phyloP scores from a whole-genome alignment of 2,329 filamentous ascomycete genomes.

The Penicillium decumbens region DNA sequence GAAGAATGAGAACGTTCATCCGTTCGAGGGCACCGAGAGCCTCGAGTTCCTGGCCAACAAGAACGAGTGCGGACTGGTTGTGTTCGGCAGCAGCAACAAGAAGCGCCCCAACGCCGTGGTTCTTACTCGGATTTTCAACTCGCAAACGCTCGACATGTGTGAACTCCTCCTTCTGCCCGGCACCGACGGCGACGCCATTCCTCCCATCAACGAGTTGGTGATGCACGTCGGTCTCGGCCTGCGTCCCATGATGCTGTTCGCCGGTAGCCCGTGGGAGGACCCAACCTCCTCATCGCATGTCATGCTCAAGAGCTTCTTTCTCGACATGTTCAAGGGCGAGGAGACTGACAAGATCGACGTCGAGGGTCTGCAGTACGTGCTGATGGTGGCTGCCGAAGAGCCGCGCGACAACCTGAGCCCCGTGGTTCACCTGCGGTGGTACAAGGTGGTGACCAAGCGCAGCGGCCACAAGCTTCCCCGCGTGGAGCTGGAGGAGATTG shows the following conservation, averaged over 20 bases:
- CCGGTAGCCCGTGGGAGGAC: constrained; percentile 80
- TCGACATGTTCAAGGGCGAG: constrained; percentile 88
- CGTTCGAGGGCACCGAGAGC: constrained; percentile 82
- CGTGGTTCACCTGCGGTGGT: constrained; percentile 65
- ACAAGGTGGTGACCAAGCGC: constrained; percentile 79
- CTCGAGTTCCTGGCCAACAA: constrained; percentile 95
- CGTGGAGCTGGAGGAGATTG: constrained; percentile 92
- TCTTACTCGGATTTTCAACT: constrained; percentile 73
- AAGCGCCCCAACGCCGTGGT: constrained; percentile 93
- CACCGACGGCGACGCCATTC: constrained; percentile 46
- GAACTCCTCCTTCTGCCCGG: constrained; percentile 79
- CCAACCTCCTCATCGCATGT: constrained; percentile 74
- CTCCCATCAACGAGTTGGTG: constrained; percentile 53
- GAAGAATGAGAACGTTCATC: constrained; percentile 85
- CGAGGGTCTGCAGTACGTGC: constrained; percentile 85
- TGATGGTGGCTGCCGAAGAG: constrained; percentile 75
- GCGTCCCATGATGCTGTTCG: constrained; percentile 87
- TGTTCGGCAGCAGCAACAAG: constrained; percentile 83
- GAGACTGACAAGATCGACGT: constrained; percentile 81
- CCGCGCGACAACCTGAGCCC: constrained; percentile 40
- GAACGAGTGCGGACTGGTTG: constrained; percentile 82
- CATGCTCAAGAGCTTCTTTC: constrained; percentile 77
- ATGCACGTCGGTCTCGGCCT: constrained; percentile 66
- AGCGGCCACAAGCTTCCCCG: constrained; percentile 81
- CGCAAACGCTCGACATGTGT: constrained; percentile 90